A percentile compares a stretch with the other conserved stretches of the same genome.
Evolutionary conservation across 2,329 filamentous ascomycete species (phyloP).

Genomic region (Colletotrichum siamense): DNA sequence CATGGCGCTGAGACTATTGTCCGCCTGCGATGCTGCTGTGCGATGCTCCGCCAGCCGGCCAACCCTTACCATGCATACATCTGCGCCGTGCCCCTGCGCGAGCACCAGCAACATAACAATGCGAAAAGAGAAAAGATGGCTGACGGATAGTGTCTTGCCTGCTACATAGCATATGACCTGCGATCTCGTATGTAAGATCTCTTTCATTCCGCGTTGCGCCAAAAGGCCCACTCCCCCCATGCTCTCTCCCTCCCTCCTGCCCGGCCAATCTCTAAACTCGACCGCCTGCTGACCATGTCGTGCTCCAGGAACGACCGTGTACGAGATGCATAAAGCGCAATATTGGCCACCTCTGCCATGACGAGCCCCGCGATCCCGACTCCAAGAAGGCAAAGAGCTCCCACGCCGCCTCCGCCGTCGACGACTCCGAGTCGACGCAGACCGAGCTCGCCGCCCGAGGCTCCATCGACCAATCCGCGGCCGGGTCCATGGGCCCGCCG

Average conservation of each 20-base stretch:
- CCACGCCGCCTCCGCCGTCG: conserved; percentile 59
- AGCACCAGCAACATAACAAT: background rate
- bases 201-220: conserved; percentile 4
- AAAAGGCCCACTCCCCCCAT: background rate
- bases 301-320: conserved; percentile 85
- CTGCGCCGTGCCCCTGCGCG: background rate
- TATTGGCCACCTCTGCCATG: conserved; percentile 97
- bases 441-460: conserved; percentile 53
- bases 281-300: conserved; percentile 31
- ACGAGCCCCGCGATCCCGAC: conserved; percentile 88
- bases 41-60: conserved; percentile 9
- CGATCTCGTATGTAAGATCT: conserved; percentile 74
- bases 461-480: conserved; percentile 56
- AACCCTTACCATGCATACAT: conserved; percentile 9
- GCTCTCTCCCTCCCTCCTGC: background rate
- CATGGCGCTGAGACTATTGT: conserved; percentile 3
- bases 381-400: conserved; percentile 80
- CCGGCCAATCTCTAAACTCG: background rate
- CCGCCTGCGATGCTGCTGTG: conserved; percentile 6
- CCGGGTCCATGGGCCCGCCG: conserved; percentile 61
- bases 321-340: conserved; percentile 97
- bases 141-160: conserved; percentile 48
- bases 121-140: conserved; percentile 34
- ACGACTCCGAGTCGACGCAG: conserved; percentile 64
- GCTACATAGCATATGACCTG: conserved; percentile 84